A percentile compares a stretch with the other conserved stretches of the same genome.
Evolutionary conservation across 345 rosid genomes (phyloP).

Genomic region (Euphorbia tirucalli): DNA sequence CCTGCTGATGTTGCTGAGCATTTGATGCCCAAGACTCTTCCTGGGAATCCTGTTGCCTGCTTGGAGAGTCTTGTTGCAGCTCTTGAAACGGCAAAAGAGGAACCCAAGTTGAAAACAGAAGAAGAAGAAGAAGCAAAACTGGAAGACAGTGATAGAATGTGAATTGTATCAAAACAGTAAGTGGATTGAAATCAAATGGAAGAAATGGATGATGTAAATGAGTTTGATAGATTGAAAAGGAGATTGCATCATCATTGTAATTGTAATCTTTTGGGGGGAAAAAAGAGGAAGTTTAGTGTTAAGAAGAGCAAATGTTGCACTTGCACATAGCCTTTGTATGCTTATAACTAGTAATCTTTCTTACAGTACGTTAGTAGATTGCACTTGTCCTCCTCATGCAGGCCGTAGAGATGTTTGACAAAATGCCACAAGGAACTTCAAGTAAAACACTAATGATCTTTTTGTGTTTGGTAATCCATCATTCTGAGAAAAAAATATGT

Average conservation of each 20-base stretch:
- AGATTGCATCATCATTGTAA: neutral
- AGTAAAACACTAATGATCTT: too few relatives aligned
- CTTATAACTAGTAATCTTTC: too few relatives aligned
- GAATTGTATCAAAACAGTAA: neutral
- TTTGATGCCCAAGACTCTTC: slow-evolving; percentile 37
- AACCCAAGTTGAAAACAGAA: slow-evolving; percentile 10
- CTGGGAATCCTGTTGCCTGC: slow-evolving; percentile 28
- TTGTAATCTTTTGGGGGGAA: too few relatives aligned
- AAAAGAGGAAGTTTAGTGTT: too few relatives aligned
- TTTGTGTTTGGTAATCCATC: too few relatives aligned
- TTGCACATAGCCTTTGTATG: too few relatives aligned
- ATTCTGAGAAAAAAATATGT: too few relatives aligned
- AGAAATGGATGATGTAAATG: neutral
- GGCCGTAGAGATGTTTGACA: too few relatives aligned
- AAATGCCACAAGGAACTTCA: too few relatives aligned
- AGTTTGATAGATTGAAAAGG: neutral
- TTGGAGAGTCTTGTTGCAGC: slow-evolving; percentile 32
- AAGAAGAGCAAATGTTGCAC: too few relatives aligned
- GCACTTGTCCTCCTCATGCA: too few relatives aligned
- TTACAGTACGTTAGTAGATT: too few relatives aligned
- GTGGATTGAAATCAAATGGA: neutral
- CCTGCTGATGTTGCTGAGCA: slow-evolving; percentile 44
- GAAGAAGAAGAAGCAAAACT: slow-evolving; percentile 6
- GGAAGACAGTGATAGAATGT: neutral
- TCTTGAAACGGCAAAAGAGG: slow-evolving; percentile 28